Evolutionary conservation across 768 basidiomycete genomes (phyloP).

Genomic region (Podaxis pistillaris): DNA sequence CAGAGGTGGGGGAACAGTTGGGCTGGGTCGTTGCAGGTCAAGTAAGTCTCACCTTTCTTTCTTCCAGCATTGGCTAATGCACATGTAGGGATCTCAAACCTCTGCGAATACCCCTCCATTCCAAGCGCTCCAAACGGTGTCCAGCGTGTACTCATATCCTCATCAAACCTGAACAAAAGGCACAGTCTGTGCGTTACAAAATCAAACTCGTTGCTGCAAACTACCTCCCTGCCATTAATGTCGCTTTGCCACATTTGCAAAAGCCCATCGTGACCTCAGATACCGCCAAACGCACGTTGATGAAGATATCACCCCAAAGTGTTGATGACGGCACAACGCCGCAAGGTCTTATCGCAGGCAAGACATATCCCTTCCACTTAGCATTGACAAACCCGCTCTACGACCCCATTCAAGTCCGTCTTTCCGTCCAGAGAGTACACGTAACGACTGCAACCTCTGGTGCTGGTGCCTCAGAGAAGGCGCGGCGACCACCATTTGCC

Average conservation of each 20-base stretch:
- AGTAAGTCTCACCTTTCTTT: slow-evolving; percentile 42
- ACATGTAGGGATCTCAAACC: slow-evolving; percentile 76
- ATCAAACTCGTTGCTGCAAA: slow-evolving; percentile 96
- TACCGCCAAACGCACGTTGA: slow-evolving; percentile 37
- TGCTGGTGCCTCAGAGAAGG: slow-evolving; percentile 49
- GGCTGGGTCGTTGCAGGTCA: slow-evolving; percentile 61
- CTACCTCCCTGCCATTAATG: slow-evolving; percentile 85
- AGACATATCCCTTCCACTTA: slow-evolving; percentile 85
- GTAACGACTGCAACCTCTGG: slow-evolving; percentile 30
- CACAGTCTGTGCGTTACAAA: slow-evolving; percentile 91
- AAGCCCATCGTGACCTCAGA: slow-evolving; percentile 36
- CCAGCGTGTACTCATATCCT: slow-evolving; percentile 92
- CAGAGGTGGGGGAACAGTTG: slow-evolving; percentile 84
- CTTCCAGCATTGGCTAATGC: neutral
- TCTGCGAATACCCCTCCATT: slow-evolving; percentile 86
- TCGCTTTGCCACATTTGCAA: slow-evolving; percentile 61
- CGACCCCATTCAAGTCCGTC: slow-evolving; percentile 90
- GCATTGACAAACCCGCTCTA: slow-evolving; percentile 94
- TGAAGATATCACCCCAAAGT: slow-evolving; percentile 35
- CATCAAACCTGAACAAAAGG: slow-evolving; percentile 97
- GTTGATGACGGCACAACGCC: slow-evolving; percentile 39
- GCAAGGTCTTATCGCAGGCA: slow-evolving; percentile 64
- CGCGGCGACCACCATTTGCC: slow-evolving; percentile 71
- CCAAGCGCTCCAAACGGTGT: slow-evolving; percentile 95
- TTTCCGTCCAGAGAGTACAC: slow-evolving; percentile 74